Evolutionary conservation across 805 yeast species (phyloP), one percentile per base, ranked within the genome.

Genomic region (Saturnispora bothae): DNA sequence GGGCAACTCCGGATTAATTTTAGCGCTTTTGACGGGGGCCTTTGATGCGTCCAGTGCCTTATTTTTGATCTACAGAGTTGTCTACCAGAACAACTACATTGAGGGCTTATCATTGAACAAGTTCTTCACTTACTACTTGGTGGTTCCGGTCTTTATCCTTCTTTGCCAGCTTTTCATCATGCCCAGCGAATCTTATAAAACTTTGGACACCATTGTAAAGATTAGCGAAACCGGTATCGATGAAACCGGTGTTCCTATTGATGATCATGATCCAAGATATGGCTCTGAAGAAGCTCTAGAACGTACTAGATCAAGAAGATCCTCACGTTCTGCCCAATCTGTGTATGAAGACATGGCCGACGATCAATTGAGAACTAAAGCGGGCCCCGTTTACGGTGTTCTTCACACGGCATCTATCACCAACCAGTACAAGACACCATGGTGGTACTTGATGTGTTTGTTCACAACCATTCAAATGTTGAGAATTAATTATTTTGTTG

Each of bases 11-110:
- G 96, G 96, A 0, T 68, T 83, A 33, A 67, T 86, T 16, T 61
- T 86, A 47, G 95, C 96, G 0, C 59, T 84, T 14, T 61, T 88
- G 36, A 84, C 96, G 0, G 96, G 96, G n/a, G 86, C 95, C 0
- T 86, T 88, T 53, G 96, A 89, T 57, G 70, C 95, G 0, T 83
- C 95, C 2, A 76, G 94, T n/a, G 96, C 95, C 0, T 68, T 88
- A 33, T 88, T 88, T 53, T 64, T 85, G 48, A 48, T 72, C 9
- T 89, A 86, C 62, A 64, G 95, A 48, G 43, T 85, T 14, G 50
- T 71, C 10, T 86, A 82, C 57, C 76, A 73, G 45, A 43, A 65
- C 43, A 34, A 49, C 18, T 56, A 57, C 38, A 42, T 64, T 35
- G 38, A 53, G 13, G 44, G 58, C 25, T 48, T 80, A 18, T 50